Percentiles rank a stretch among this genome's conserved stretches.
These are phyloP conservation scores for Leccinum uliginosum DNA, from an alignment of 768 basidiomycete species.

Conservation along the genomic window DNA sequence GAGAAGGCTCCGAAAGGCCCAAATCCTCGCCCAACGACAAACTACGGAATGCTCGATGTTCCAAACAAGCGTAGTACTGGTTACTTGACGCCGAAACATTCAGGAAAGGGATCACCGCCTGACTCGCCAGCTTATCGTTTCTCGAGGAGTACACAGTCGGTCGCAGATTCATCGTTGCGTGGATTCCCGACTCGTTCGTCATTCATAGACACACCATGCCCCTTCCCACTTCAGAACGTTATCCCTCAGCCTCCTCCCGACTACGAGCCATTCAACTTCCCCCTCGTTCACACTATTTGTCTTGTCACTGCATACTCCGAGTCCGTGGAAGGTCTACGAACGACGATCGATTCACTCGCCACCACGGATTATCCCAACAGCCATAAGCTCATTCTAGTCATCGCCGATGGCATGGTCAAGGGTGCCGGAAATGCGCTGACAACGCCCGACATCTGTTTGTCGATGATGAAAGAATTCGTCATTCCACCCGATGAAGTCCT, in stretches of 20 bases:
- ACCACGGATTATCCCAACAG: constrained; percentile 99
- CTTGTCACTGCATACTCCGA: constrained; percentile 99
- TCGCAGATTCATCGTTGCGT: constrained; percentile 42
- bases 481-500: constrained; percentile 80
- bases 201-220: constrained; percentile 71
- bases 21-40: constrained; percentile 53
- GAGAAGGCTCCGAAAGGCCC: constrained; percentile 53
- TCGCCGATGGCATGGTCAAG: constrained; percentile 98
- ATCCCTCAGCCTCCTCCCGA: constrained; percentile 90
- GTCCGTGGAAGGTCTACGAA: constrained; percentile 91
- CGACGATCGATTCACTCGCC: constrained; percentile 96
- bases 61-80: constrained; percentile 59
- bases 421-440: constrained; percentile 85
- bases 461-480: constrained; percentile 97
- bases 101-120: constrained; percentile 60
- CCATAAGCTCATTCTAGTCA: constrained; percentile 93
- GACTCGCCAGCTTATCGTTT: constrained; percentile 66
- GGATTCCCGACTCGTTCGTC: constrained; percentile 38
- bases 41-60: constrained; percentile 63
- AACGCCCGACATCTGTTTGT: constrained; percentile 90
- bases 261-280: constrained; percentile 95
- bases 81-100: constrained; percentile 38
- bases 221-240: constrained; percentile 88
- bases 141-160: constrained; percentile 80
- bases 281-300: constrained; percentile 88